Evolutionary conservation across 1,139 yeast genomes (phyloP), one percentile per base, ranked within the genome.

Genomic region (Maudiozyma humilis): DNA sequence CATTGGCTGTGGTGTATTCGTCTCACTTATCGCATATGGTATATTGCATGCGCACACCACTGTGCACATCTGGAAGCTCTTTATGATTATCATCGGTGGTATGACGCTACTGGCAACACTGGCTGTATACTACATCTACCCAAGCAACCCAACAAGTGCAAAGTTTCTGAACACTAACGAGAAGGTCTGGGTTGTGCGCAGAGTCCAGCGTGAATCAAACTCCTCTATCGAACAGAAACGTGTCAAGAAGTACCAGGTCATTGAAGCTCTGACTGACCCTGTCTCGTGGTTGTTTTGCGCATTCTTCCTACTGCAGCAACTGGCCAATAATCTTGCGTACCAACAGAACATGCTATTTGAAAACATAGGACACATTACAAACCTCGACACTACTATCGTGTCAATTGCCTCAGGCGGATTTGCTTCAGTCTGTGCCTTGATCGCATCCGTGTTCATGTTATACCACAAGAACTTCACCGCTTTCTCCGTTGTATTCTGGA

Each of bases 401-500:
- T 69, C 78, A 4, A 77, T 74, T 41, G 78, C 77, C 1, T 66
- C 72, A 35, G 72, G 75, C 40, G 73, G 76, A 0, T 73, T 66
- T 47, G 66, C 72, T 1, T 60, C 64, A 4, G 48, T 62, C 3
- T 66, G 68, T 58, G 56, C 67, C 17, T 38, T 66, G 20, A 51
- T 65, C 16, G 68, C 72, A 2, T 53, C 64, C 29, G 43, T 57
- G 13, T 49, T 63, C 37, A 50, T 68, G 46, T 41, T 51, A 2
- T 40, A 46, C 38, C 46, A 45, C 34, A 45, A 47, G 19, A 40
- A 53, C 27, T 47, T 43, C 20, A 57, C 68, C 5, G 70, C 71
- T 1, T 60, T 63, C 38, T 59, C 70, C 1, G 65, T 64, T 8
- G 62, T 66, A 0, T 62, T 68, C 38, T 69, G 72, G 67, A 63